Evolutionary conservation across 192 early-diverging fungal species (phyloP).

Genomic region (Backusella parvicylindrica): DNA sequence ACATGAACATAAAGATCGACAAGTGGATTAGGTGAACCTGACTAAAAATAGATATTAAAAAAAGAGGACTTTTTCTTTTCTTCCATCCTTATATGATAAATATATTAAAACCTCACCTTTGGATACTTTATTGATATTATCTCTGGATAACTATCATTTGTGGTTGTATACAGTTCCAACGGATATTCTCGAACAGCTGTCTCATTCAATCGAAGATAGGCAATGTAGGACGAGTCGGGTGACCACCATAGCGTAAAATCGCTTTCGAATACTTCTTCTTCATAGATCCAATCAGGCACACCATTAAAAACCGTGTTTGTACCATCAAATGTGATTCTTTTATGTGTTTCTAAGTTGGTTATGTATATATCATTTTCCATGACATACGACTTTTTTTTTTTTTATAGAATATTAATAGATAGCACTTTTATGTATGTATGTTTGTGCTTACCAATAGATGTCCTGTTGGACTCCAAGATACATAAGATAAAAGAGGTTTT

Average conservation of each 20-base stretch:
- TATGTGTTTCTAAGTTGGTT: conserved; percentile 62
- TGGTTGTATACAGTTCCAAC: conserved; percentile 67
- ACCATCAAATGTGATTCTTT: conserved; percentile 82
- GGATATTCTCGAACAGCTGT: conserved; percentile 72
- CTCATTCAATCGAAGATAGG: conserved; percentile 87
- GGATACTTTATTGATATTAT: conserved; percentile 84
- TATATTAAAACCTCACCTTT: conserved; percentile 42
- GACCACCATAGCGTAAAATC: conserved; percentile 85
- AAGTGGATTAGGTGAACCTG: conserved; percentile 79
- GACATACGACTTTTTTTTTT: conserved; percentile 74
- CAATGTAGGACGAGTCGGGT: conserved; percentile 68
- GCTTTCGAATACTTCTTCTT: conserved; percentile 76
- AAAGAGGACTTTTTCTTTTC: neutral
- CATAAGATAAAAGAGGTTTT: conserved; percentile 54
- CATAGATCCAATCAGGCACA: conserved; percentile 96
- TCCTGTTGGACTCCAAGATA: conserved; percentile 74
- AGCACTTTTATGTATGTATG: neutral
- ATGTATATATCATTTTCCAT: conserved; percentile 86
- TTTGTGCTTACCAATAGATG: conserved; percentile 56
- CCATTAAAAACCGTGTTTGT: conserved; percentile 82
- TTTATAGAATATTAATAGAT: neutral
- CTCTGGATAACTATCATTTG: conserved; percentile 59
- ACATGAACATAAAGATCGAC: conserved; percentile 69
- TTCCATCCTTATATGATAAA: neutral
- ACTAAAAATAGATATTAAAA: conserved; percentile 17